Evolutionary conservation across 257 asterid species (phyloP).

Genomic region (Ligustrum vulgare): DNA sequence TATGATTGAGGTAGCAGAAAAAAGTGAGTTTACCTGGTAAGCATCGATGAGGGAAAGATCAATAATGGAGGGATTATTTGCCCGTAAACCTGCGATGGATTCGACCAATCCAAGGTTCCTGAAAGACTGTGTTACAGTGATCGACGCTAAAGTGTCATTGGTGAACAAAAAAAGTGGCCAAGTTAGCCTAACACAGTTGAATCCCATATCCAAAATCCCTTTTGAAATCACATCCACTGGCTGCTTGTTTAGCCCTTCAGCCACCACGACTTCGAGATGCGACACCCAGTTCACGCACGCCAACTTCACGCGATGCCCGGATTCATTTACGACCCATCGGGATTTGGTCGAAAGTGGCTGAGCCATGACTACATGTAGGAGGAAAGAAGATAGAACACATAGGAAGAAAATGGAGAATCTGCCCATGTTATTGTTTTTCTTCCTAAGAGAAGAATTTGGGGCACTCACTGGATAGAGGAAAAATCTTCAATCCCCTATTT

Average conservation of each 20-base stretch:
- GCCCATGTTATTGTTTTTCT: conserved; percentile 22
- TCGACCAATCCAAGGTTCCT: conserved; percentile 58
- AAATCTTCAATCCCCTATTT: neutral
- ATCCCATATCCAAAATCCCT: conserved; percentile 54
- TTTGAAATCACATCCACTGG: conserved; percentile 68
- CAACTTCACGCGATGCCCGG: conserved; percentile 76
- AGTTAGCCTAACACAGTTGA: conserved; percentile 88
- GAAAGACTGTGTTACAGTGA: conserved; percentile 70
- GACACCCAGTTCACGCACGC: conserved; percentile 92
- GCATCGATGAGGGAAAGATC: conserved; percentile 78
- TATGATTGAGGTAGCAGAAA: neutral
- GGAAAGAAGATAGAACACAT: conserved; percentile 11
- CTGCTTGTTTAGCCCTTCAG: conserved; percentile 89
- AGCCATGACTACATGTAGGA: conserved; percentile 23
- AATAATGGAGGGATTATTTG: conserved; percentile 67
- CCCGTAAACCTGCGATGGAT: conserved; percentile 62
- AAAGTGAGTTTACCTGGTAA: conserved; percentile 57
- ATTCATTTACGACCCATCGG: conserved; percentile 77
- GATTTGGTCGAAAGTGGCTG: conserved; percentile 65
- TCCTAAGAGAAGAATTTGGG: neutral
- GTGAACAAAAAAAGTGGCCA: conserved; percentile 95
- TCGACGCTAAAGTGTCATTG: conserved; percentile 60
- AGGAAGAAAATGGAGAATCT: conserved; percentile 20
- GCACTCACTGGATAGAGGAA: neutral
- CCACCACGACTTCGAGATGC: conserved; percentile 83